phyloP scores from a whole-genome alignment of 345 rosid genomes.

The Pistacia atlantica region DNA sequence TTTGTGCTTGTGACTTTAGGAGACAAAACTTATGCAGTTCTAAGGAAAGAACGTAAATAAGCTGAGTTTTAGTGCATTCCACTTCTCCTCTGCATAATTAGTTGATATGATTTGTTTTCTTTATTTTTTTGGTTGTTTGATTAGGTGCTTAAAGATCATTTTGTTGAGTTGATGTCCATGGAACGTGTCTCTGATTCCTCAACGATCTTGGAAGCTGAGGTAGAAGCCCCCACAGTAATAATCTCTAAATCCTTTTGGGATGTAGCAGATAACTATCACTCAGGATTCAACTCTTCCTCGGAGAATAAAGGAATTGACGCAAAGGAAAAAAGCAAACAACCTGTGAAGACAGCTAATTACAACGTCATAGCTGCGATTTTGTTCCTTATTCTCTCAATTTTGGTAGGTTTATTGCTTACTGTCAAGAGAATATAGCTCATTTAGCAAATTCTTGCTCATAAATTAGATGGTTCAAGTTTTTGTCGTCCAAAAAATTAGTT shows the following conservation, averaged over 20 bases:
- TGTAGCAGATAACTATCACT: constrained; percentile 30
- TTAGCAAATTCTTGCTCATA: not conserved
- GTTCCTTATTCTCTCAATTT: constrained; percentile 52
- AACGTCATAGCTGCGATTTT: constrained; percentile 46
- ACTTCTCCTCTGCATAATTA: not conserved
- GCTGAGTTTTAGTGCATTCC: not conserved
- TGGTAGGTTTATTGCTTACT: constrained; percentile 51
- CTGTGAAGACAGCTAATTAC: constrained; percentile 21
- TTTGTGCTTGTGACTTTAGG: constrained; percentile 28
- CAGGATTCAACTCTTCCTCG: constrained; percentile 21
- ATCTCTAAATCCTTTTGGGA: constrained; percentile 72
- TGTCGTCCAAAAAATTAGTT: not conserved
- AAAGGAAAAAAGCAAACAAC: constrained; percentile 15
- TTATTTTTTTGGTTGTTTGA: not conserved
- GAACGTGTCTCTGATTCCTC: constrained; percentile 54
- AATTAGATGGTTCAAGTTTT: not conserved
- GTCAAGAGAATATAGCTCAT: constrained; percentile 25
- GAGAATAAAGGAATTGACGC: constrained; percentile 29
- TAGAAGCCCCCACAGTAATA: constrained; percentile 41
- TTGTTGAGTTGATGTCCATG: constrained; percentile 79
- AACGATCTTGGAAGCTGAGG: constrained; percentile 61
- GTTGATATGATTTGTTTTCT: not conserved
- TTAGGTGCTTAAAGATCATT: constrained; percentile 83
- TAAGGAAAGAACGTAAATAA: not conserved
- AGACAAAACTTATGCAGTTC: not conserved